Percentiles rank a stretch among this genome's conserved stretches.
Evolutionary conservation across 1,284 basidiomycete species (phyloP).

Genomic region (Ganoderma boninense): DNA sequence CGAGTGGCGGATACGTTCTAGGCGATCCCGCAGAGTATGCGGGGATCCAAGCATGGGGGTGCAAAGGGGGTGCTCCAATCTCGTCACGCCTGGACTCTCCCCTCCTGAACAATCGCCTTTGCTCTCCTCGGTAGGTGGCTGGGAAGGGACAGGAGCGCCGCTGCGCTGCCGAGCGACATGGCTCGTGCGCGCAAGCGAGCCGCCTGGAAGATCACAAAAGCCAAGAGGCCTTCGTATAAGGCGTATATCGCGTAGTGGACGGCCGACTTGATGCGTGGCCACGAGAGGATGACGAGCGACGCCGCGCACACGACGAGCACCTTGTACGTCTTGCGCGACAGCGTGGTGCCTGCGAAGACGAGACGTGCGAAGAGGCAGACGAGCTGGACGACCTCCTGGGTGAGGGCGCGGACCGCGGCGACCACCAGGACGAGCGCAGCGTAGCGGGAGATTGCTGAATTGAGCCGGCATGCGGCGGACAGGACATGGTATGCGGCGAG

Average conservation of each 20-base stretch:
- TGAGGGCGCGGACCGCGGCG: neutral
- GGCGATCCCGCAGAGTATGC: neutral
- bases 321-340: neutral
- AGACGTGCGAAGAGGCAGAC: neutral
- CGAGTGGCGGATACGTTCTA: no score
- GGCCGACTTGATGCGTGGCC: neutral
- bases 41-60: neutral
- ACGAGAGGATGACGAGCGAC: conserved; percentile 4
- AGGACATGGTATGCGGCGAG: conserved; percentile 5
- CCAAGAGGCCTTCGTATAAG: neutral
- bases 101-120: neutral
- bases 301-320: neutral
- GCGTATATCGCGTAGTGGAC: neutral
- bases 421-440: neutral
- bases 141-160: neutral
- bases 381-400: neutral
- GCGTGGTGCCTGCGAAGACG: neutral
- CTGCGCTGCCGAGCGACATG: neutral
- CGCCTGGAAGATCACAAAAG: neutral
- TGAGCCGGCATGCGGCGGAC: neutral
- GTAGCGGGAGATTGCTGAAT: neutral
- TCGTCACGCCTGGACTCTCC: neutral
- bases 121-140: neutral
- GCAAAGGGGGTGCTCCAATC: neutral
- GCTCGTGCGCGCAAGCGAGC: neutral